A percentile compares a stretch with the other conserved stretches of the same genome.
Conservation (phyloP, 2,329 filamentous ascomycete species). For the Periconia macrospinosa region DNA sequence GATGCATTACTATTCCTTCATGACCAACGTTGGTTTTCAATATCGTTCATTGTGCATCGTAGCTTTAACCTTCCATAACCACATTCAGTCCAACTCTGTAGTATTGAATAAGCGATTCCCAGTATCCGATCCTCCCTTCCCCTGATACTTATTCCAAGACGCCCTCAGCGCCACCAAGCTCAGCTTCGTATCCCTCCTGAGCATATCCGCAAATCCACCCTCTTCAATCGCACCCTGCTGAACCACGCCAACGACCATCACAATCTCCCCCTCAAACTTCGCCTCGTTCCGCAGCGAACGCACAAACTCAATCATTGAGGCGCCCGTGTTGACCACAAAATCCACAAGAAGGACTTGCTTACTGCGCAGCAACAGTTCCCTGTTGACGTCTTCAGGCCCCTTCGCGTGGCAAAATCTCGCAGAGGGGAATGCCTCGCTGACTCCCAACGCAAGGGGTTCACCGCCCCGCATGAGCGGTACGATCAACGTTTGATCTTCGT, state of each 20-base stretch:
- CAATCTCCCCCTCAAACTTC: conserved; percentile 46
- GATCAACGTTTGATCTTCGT: conserved; percentile 56
- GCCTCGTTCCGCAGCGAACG: conserved; percentile 48
- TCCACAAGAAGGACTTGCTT: conserved; percentile 58
- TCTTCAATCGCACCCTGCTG: conserved; percentile 42
- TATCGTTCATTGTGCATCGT: neutral
- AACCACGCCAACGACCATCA: conserved; percentile 60
- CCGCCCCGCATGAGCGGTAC: conserved; percentile 63
- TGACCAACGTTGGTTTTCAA: neutral
- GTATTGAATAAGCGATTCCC: conserved; percentile 64
- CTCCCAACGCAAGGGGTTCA: conserved; percentile 62
- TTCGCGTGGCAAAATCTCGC: conserved; percentile 57
- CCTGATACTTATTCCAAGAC: conserved; percentile 61
- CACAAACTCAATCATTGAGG: conserved; percentile 53
- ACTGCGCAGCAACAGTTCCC: conserved; percentile 45
- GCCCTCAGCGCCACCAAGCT: conserved; percentile 55
- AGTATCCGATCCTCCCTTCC: conserved; percentile 58
- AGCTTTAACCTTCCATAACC: neutral
- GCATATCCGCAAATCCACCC: neutral
- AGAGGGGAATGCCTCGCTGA: conserved; percentile 55
- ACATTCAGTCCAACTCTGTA: conserved; percentile 42
- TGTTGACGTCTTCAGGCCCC: conserved; percentile 46
- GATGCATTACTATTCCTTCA: neutral
- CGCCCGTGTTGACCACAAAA: conserved; percentile 61
- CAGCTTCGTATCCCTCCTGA: conserved; percentile 13